These are phyloP conservation scores for Asterionellopsis glacialis DNA, from an alignment of 108 stramenopile genomes.

Conservation along the genomic window DNA sequence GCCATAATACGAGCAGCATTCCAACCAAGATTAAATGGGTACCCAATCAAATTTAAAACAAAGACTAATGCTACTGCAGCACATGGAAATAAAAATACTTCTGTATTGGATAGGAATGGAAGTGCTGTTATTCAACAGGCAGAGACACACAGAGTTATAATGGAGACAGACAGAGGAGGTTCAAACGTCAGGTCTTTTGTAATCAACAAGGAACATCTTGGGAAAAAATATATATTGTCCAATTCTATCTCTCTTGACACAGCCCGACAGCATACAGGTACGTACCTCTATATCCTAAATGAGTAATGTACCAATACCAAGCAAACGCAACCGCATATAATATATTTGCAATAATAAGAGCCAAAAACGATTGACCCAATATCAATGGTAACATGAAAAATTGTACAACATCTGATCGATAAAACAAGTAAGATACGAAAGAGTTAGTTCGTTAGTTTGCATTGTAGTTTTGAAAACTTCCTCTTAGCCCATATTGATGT, in stretches of 20 bases:
- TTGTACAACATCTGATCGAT: conserved; percentile 79
- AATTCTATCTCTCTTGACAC: no score
- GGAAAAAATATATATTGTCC: no score
- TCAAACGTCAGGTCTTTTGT: neutral
- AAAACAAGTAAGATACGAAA: neutral
- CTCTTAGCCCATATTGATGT: no score
- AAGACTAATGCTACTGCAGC: conserved; percentile 72
- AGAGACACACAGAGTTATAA: no score
- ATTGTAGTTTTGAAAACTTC: neutral
- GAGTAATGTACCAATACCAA: conserved; percentile 96
- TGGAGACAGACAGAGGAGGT: neutral
- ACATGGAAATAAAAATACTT: conserved; percentile 94
- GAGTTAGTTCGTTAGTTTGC: conserved; percentile 2
- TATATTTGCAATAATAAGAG: conserved; percentile 82
- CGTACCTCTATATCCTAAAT: conserved; percentile 89
- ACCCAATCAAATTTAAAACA: conserved; percentile 76
- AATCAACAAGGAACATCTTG: conserved; percentile 4
- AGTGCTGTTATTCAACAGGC: no score
- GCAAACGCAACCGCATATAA: conserved; percentile 87
- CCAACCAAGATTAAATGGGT: conserved; percentile 85
- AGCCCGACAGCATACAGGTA: neutral
- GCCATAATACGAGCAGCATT: conserved; percentile 79
- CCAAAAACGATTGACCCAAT: conserved; percentile 67
- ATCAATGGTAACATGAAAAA: conserved; percentile 93
- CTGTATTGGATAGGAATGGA: conserved; percentile 90